Base-by-base conservation (phyloP, 2,329 filamentous ascomycete genomes). In the Thielaviopsis punctulata region DNA sequence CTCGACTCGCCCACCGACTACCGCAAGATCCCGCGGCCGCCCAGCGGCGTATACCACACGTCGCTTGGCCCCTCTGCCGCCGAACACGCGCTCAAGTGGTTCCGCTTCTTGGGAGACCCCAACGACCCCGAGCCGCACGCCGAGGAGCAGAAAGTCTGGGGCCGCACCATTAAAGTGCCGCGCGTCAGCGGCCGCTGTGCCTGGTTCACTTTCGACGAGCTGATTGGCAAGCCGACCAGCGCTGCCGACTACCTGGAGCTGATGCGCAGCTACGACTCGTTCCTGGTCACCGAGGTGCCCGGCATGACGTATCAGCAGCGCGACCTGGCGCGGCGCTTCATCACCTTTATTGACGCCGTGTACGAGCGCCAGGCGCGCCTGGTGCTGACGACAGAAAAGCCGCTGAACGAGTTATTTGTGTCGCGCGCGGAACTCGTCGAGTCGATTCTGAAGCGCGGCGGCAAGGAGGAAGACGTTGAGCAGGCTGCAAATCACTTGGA, bases 221-320 rank as follows among this genome's bases (percentile, higher is more conserved):
- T 98, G 43, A 94, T 96, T 59, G 86, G 87, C 10, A 73, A 79
- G 52, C 87, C 92, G 1, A 95, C 86, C 1, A 87, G 88, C 27
- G 92, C 92, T 0, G 92, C 92, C 18, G 92, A 98, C 68, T 98
- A 95, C 63, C 75, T 98, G 8, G 92, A 96, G 66, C 73, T 98
- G 53, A 86, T 86, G 67, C 78, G 86, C 53, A 82, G 82, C 59
- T 98, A 96, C 65, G 84, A 95, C 56, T 82, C 89, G 1, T 96
- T 98, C 62, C 79, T 98, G 57, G 77, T 98, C 9, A 95, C 88
- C 0, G 84, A 89, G 49, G 81, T 96, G 1, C 92, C 92, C 0
- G 86, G 83, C 5, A 96, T 98, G 92, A 92, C 83, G 41, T 77
- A 87, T 58, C 79, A 79, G 52, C 80, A 88, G 62, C 79, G 92